Percentiles rank a stretch among this genome's conserved stretches.
Conservation (phyloP, 768 basidiomycete genomes). For the Coprinopsis marcescibilis region DNA sequence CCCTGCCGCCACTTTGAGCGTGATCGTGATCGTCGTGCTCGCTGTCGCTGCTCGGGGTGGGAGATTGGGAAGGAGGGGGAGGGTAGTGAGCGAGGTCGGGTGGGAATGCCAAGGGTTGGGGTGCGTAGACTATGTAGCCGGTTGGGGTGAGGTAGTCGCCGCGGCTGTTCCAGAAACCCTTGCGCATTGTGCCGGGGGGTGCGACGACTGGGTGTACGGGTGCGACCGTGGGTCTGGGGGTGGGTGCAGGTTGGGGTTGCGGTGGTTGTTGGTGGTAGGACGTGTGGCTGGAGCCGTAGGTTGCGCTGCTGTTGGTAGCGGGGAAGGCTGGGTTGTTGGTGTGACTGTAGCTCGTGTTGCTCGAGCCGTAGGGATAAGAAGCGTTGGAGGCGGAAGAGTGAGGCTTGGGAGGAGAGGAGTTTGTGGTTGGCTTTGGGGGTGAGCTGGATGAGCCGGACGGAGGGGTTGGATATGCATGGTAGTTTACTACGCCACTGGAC, state of each 20-base stretch:
- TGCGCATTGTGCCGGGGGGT: slow-evolving; percentile 28
- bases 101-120: slow-evolving; percentile 49
- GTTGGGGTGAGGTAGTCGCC: slow-evolving; percentile 61
- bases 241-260: neutral
- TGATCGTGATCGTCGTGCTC: neutral
- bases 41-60: neutral
- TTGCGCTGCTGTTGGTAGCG: no score
- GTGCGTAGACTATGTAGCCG: slow-evolving; percentile 63
- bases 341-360: no score
- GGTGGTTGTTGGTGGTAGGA: neutral
- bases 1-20: neutral
- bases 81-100: slow-evolving; percentile 58
- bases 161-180: slow-evolving; percentile 69
- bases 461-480: neutral
- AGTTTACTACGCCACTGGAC: neutral
- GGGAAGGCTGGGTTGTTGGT: no score
- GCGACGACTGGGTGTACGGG: slow-evolving; percentile 14
- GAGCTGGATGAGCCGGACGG: neutral
- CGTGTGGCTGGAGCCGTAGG: no score
- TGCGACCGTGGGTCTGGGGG: slow-evolving; percentile 14
- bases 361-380: slow-evolving; percentile 2
- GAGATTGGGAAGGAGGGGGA: slow-evolving; percentile 17
- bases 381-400: slow-evolving; percentile 17
- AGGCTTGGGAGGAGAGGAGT: slow-evolving; percentile 21
- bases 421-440: slow-evolving; percentile 15